Evolutionary conservation across 495 filamentous ascomycete genomes (phyloP), one percentile per base, ranked within the genome.

Genomic region (Pyrenula aspistea): DNA sequence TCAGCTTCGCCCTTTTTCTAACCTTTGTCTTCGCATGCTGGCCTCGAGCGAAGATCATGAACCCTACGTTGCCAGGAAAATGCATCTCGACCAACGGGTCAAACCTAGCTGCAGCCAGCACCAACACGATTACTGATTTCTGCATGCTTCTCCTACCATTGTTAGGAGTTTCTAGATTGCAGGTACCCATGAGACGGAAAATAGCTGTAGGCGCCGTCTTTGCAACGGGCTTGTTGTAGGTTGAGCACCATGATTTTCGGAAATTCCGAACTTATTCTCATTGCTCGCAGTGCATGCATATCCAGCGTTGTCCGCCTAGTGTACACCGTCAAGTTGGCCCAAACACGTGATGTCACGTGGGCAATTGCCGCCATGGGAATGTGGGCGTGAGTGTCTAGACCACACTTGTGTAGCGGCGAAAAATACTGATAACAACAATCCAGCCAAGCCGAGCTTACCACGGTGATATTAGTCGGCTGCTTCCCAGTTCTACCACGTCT

Each of bases 31-130:
- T 65, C 55, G 4, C 57, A 22, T 59, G 60, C 42, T 21, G 22
- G 21, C 60, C 61, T 0, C 56, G 61, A 2, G 21, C 10, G 3
- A 63, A 63, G 42, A 57, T 63, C 21, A 61, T 57, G 61, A 48
- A 54, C 12, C 54, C 49, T 12, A 31, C 24, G 3, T 15, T 25
- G 21, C 60, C 61, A 12, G 61, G 61, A 20, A 52, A 25, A 2
- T 63, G 61, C 42, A n/a, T 59, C 4, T 49, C 61, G 11, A 51
- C 57, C 42, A 23, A 56, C 24, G 31, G 25, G 2, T 52, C 61
- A 8, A 59, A 54, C 31, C 22, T 56, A 2, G 51, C 48, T 19
- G 51, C 55, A 2, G 57, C 57, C 1, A 31, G 42, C 24, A 55
- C 57, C 57, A 64, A 62, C 25, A 21, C 52, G 31, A 11, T 58